A percentile compares a stretch with the other conserved stretches of the same genome.
These are phyloP conservation scores for Agrocybe chaxingu DNA, from an alignment of 768 basidiomycete genomes.

Conservation along the genomic window DNA sequence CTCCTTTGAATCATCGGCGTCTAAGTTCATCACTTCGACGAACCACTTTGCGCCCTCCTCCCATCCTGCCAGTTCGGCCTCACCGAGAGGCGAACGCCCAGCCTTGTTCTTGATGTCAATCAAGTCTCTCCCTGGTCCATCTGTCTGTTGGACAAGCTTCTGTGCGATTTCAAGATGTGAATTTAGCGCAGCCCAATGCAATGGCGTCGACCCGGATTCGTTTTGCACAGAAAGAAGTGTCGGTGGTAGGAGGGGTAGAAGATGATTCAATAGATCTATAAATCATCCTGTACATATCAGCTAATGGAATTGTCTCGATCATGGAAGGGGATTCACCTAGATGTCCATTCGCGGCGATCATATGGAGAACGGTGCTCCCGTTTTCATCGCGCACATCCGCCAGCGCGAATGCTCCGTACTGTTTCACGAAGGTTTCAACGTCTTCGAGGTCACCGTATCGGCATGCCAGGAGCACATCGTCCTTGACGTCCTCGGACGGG, in stretches of 20 bases:
- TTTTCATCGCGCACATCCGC: constrained; percentile 62
- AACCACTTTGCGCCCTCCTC: constrained; percentile 84
- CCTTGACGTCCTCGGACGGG: constrained; percentile 49
- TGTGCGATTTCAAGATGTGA: constrained; percentile 63
- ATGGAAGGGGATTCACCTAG: constrained; percentile 47
- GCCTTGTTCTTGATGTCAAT: constrained; percentile 77
- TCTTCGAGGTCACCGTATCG: constrained; percentile 89
- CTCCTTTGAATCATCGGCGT: constrained; percentile 38
- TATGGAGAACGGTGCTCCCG: constrained; percentile 80
- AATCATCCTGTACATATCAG: constrained; percentile 45
- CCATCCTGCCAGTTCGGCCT: constrained; percentile 78
- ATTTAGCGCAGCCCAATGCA: constrained; percentile 93
- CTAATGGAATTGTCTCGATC: constrained; percentile 9
- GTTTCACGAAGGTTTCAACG: constrained; percentile 59
- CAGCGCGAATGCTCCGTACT: constrained; percentile 51
- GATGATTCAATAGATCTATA: constrained; percentile 71
- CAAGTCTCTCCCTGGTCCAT: constrained; percentile 59
- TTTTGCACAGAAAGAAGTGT: constrained; percentile 63
- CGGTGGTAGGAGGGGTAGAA: constrained; percentile 60
- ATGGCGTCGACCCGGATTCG: constrained; percentile 69
- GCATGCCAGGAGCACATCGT: constrained; percentile 78
- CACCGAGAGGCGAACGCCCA: constrained; percentile 74
- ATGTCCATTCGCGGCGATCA: constrained; percentile 89
- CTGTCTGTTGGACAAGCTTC: constrained; percentile 52
- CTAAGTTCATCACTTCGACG: constrained; percentile 77